Evolutionary conservation across 2,329 filamentous ascomycete genomes (phyloP).

Genomic region (Rosellinia necatrix): DNA sequence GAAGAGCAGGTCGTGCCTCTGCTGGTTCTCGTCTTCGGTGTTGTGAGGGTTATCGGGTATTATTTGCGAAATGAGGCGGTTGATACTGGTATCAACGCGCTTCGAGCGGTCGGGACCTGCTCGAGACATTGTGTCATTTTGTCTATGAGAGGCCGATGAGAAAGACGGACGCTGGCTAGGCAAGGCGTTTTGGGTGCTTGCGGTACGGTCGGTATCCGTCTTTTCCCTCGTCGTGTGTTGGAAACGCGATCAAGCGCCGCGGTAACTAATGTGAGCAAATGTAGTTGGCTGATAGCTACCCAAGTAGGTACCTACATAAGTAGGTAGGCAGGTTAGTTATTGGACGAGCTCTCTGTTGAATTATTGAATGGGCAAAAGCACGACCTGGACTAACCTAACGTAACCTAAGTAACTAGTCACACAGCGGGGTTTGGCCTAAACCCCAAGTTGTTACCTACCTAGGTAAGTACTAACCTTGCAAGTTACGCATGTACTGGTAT

Average conservation of each 20-base stretch:
- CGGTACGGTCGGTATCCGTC: no score
- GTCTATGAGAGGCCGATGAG: conserved; percentile 11
- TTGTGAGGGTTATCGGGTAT: conserved; percentile 69
- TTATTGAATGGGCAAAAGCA: no score
- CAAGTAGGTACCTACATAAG: neutral
- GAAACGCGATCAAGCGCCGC: conserved; percentile 6
- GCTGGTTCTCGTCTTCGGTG: conserved; percentile 68
- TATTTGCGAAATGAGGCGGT: conserved; percentile 76
- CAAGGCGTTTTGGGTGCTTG: no score
- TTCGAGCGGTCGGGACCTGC: conserved; percentile 62
- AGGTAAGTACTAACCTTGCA: no score
- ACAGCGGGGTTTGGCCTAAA: conserved; percentile 11
- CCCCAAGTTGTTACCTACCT: no score
- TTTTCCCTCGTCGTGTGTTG: no score
- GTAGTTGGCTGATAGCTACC: no score
- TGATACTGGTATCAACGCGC: conserved; percentile 79
- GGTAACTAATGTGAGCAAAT: no score
- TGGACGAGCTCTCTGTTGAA: no score
- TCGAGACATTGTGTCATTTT: conserved; percentile 53
- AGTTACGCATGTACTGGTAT: no score
- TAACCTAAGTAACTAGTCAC: conserved; percentile 2
- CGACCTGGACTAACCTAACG: no score
- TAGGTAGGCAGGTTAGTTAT: no score
- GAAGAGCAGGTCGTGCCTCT: conserved; percentile 68
- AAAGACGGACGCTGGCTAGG: neutral